Evolutionary conservation across 192 early-diverging fungal species (phyloP), one percentile per base, ranked within the genome.

Genomic region (Gaertneriomyces sp.): DNA sequence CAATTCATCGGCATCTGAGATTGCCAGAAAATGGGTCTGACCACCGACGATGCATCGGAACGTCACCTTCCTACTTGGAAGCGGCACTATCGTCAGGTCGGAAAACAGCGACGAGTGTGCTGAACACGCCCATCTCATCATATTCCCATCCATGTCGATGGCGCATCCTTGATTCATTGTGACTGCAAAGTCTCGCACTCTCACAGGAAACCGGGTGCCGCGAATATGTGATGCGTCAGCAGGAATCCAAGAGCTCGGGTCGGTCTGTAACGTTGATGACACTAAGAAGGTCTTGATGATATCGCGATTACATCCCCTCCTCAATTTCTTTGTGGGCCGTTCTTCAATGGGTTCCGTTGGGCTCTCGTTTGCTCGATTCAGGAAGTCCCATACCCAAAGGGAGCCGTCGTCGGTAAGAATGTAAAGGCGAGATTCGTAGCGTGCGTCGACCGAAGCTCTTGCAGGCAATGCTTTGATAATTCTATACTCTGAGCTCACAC

Each of bases 141-240:
- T 9, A 19, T 39, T 6, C 16, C 67, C 66, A 40, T 8, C 17
- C 9, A 47, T 17, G 33, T 17, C 39, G 16, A 68, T 40, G 1
- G 66, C 56, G 19, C 46, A 44, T 9, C 2, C 66, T 16, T 58
- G 56, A 19, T 12, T 42, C 9, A 17, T 38, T 6, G 66, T 50
- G 16, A 41, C 56, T 4, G 66, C 64, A 58, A 57, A 53, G 44
- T 66, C 64, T 12, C 17, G 12, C 47, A 63, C 7, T 2, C 59
- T 46, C 10, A 45, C 17, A 43, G 33, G 11, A 11, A 45, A 39
- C 9, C 44, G n/a, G 40, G 10, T 43, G 59, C 2, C 11, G 45
- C 12, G 12, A 7, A 39, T 17, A 1, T n/a, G 16, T 1, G 42
- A 14, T 5, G 59, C 47, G 16, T 6, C 19, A 6, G 7, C 42